These are phyloP conservation scores for Trichocladium uniseriatum DNA, from an alignment of 495 filamentous ascomycete genomes.

Conservation along the genomic window DNA sequence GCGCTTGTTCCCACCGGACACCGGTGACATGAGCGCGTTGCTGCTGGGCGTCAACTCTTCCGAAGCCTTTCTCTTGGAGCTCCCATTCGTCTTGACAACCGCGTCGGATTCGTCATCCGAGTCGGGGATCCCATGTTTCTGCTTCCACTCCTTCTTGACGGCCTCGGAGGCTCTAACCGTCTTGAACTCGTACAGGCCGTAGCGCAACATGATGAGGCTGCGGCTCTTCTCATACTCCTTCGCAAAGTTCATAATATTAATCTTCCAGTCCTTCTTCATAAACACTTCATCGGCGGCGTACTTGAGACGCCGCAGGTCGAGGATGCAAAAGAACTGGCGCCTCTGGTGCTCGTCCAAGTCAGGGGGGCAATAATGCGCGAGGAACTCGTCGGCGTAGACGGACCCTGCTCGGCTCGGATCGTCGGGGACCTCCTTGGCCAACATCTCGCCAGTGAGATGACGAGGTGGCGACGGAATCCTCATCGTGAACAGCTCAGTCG, in stretches of 20 bases:
- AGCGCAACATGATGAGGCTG: conserved; percentile 43
- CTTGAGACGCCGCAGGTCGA: conserved; percentile 43
- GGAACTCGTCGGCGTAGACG: conserved; percentile 42
- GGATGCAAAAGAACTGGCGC: conserved; percentile 45
- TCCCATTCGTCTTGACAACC: conserved; percentile 13
- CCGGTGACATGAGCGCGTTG: conserved; percentile 25
- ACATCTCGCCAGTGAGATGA: conserved; percentile 37
- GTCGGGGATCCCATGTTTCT: conserved; percentile 35
- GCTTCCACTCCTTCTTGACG: conserved; percentile 41
- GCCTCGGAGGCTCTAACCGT: conserved; percentile 40
- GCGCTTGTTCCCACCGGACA: conserved; percentile 36
- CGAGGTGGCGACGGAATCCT: conserved; percentile 37
- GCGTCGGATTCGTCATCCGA: conserved; percentile 25
- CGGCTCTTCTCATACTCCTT: conserved; percentile 48
- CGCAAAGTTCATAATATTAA: conserved; percentile 43
- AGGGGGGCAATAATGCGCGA: conserved; percentile 39
- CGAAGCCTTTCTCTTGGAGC: conserved; percentile 39
- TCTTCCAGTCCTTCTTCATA: conserved; percentile 43
- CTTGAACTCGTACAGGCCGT: conserved; percentile 46
- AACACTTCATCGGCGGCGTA: conserved; percentile 45
- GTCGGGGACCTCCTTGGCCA: conserved; percentile 38
- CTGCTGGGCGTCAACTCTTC: conserved; percentile 31
- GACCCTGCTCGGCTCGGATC: conserved; percentile 32
- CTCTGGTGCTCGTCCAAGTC: conserved; percentile 40
- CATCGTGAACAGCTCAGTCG: conserved; percentile 39